phyloP scores from a whole-genome alignment of 2,329 filamentous ascomycete species.

The Chaetomiaceae sp. region DNA sequence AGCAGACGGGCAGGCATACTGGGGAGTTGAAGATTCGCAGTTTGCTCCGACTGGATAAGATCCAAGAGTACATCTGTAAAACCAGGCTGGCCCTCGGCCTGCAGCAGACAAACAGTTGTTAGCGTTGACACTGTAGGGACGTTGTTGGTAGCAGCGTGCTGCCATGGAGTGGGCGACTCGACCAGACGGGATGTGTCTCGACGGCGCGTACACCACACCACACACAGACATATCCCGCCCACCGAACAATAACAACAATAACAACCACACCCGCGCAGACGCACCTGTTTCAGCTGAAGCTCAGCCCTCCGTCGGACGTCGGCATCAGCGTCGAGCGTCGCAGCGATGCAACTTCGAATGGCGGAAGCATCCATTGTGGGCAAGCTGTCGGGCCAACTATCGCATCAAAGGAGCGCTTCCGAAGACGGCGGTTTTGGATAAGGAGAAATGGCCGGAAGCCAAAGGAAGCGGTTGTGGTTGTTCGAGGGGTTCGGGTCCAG shows the following conservation, averaged over 20 bases:
- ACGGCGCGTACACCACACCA: slow-evolving; percentile 3
- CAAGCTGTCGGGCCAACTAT: slow-evolving; percentile 22
- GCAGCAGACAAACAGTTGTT: slow-evolving; percentile 21
- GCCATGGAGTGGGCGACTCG: slow-evolving; percentile 1
- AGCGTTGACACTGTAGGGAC: slow-evolving; percentile 22
- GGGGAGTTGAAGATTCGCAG: slow-evolving; percentile 77
- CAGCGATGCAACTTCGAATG: slow-evolving; percentile 71
- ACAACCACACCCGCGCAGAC: slow-evolving; percentile 27
- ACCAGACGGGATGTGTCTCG: background rate
- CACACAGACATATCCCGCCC: no score
- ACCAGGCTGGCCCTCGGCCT: slow-evolving; percentile 87
- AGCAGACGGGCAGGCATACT: slow-evolving; percentile 56
- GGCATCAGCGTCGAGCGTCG: slow-evolving; percentile 69
- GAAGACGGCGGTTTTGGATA: slow-evolving; percentile 12
- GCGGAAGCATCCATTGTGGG: slow-evolving; percentile 66
- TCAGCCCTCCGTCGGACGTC: slow-evolving; percentile 73
- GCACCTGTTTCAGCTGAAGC: slow-evolving; percentile 75
- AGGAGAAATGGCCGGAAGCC: slow-evolving; percentile 19
- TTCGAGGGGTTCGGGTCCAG: slow-evolving; percentile 25
- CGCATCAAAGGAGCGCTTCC: slow-evolving; percentile 26
- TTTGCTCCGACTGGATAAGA: slow-evolving; percentile 84
- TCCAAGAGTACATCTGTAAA: slow-evolving; percentile 89
- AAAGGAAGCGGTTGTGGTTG: slow-evolving; percentile 21
- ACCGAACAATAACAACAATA: background rate
- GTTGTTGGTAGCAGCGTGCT: slow-evolving; percentile 7